Base-by-base conservation (phyloP, 345 rosid species). In the Gossypium herbaceum region DNA sequence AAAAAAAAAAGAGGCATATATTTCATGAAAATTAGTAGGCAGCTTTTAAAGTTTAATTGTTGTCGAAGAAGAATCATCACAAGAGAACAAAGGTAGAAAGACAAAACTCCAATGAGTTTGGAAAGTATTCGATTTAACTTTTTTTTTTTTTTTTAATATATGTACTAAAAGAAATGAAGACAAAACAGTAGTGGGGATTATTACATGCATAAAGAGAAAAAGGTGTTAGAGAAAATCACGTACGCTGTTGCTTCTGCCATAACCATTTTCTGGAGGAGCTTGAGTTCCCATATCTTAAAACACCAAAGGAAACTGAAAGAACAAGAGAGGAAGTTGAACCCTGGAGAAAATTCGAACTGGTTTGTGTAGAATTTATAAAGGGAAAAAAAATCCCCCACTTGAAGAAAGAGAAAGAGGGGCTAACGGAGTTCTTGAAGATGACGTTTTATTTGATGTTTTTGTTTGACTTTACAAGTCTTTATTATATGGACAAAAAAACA, bases 251-350 rank as follows among this genome's bases (percentile, higher is more conserved):
- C 67, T 73, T 48, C 64, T 72, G 19, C 44, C 57, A 71, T 65
- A 64, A 63, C 61, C 43, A 7, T 73, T 59, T 43, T 80, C 71
- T 16, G 41, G 9, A 8, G 78, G 77, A 19, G 79, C 73, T 75
- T 84, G 84, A 64, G 84, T 74, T 27, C 81, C 85, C 91, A 88
- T 88, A 13, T 12, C 19, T 24, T 47, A 52, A 43, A 41, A 72
- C 41, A 54, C 50, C 17, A 15, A 27, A 10, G 25, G 11, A 12
- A 8, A 13, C 13, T 1, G 62, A 58, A 11, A 19, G 60, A 52
- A 52, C 20, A 1, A 16, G 25, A 19, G 17, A 17, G 8, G 19
- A 9, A 68, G 9, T 47, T 73, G 45, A 73, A 59, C 27, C 20
- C 27, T 73, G 69, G 48, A 27, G 22, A 66, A 12, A 20, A 24